Evolutionary conservation across 495 filamentous ascomycete genomes (phyloP).

Genomic region (Alectoria sarmentosa): DNA sequence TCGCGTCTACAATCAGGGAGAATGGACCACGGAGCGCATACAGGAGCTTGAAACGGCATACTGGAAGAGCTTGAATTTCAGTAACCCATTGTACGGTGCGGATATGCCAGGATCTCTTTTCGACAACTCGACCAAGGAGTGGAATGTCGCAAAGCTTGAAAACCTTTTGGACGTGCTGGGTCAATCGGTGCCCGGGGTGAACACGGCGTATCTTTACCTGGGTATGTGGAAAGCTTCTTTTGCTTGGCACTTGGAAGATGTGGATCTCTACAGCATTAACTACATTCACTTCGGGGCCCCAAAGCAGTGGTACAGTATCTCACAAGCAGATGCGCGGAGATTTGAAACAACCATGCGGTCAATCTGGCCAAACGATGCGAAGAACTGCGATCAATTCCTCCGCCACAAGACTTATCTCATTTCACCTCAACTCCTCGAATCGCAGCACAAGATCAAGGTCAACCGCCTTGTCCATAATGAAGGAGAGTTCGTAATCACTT

Average conservation of each 20-base stretch:
- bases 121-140: constrained; percentile 71
- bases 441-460: constrained; percentile 85
- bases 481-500: constrained; percentile 97
- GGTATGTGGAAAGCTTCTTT: constrained; percentile 99
- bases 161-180: constrained; percentile 93
- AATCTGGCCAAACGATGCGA: constrained; percentile 94
- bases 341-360: constrained; percentile 93
- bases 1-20: constrained; percentile 67
- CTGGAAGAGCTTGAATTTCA: constrained; percentile 94
- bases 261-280: constrained; percentile 99
- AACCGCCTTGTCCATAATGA: constrained; percentile 95
- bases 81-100: constrained; percentile 89
- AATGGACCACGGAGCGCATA: constrained; percentile 84
- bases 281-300: constrained; percentile 98
- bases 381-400: constrained; percentile 92
- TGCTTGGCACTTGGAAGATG: constrained; percentile 97
- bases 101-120: constrained; percentile 97
- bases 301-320: constrained; percentile 99
- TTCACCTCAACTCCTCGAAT: constrained; percentile 77
- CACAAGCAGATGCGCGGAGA: constrained; percentile 84
- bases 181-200: constrained; percentile 92
- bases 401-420: constrained; percentile 99
- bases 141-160: constrained; percentile 92
- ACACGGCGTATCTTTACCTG: constrained; percentile 96
- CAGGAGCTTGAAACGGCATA: constrained; percentile 90